phyloP scores from a whole-genome alignment of 768 basidiomycete species.

The Mycena belliarum region DNA sequence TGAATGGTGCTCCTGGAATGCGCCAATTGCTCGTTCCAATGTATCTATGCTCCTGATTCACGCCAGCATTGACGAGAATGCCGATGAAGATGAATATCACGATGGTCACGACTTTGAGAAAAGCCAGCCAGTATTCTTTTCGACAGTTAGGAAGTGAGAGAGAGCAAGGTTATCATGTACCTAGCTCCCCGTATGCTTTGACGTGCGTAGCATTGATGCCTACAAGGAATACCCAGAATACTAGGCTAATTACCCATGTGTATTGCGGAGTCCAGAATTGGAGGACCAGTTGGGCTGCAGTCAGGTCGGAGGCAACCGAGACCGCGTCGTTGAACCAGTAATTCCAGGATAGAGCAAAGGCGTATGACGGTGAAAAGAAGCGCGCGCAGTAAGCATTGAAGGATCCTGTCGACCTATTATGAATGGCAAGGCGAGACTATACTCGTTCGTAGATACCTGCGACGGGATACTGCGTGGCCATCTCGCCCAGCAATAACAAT shows the following conservation, averaged over 20 bases:
- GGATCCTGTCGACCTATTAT: no score
- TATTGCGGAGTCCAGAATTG: conserved; percentile 58
- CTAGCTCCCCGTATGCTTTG: conserved; percentile 71
- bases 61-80: conserved; percentile 75
- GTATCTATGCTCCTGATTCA: conserved; percentile 47
- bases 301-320: conserved; percentile 82
- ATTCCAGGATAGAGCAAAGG: conserved; percentile 53
- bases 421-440: no score
- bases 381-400: conserved; percentile 85
- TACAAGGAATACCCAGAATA: conserved; percentile 76
- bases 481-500: conserved; percentile 76
- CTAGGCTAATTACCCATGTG: conserved; percentile 50
- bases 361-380: conserved; percentile 54
- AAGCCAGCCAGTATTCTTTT: conserved; percentile 65
- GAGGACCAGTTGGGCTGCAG: conserved; percentile 83
- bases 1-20: conserved; percentile 82
- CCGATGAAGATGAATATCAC: conserved; percentile 78
- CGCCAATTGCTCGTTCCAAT: conserved; percentile 65
- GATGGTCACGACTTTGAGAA: conserved; percentile 83
- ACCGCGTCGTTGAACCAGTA: conserved; percentile 91
- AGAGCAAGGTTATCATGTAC: neutral
- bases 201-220: conserved; percentile 70
- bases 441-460: conserved; percentile 36
- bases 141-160: neutral
- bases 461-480: conserved; percentile 86